phyloP scores from a whole-genome alignment of 495 filamentous ascomycete genomes.

The Gamarada debralockiae region DNA sequence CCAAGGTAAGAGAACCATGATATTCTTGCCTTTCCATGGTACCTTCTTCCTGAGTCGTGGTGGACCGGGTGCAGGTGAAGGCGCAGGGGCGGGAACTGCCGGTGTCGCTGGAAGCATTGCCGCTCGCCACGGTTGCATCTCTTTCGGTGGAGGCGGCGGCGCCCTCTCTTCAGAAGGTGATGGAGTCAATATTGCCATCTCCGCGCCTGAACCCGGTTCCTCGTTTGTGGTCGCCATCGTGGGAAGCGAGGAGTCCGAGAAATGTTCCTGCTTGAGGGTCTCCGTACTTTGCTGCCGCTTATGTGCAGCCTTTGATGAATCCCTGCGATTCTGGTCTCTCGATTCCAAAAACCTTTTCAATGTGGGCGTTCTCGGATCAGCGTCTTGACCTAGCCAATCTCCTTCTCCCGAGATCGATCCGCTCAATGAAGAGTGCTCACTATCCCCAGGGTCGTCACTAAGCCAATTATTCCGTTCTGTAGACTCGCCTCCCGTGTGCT shows the following conservation, averaged over 20 bases:
- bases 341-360: constrained; percentile 20
- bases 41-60: constrained; percentile 50
- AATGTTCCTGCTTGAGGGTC: constrained; percentile 58
- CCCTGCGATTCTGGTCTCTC: background rate
- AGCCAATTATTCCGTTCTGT: constrained; percentile 68
- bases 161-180: constrained; percentile 33
- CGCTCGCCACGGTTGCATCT: constrained; percentile 16
- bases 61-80: constrained; percentile 26
- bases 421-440: constrained; percentile 60
- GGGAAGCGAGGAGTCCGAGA: constrained; percentile 39
- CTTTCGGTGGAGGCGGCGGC: constrained; percentile 39
- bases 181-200: constrained; percentile 30
- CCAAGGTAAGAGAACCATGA: constrained; percentile 65
- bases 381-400: constrained; percentile 17
- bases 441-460: constrained; percentile 68
- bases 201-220: constrained; percentile 30
- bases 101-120: constrained; percentile 9
- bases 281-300: constrained; percentile 54
- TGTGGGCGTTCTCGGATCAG: constrained; percentile 24
- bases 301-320: constrained; percentile 21
- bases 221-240: constrained; percentile 35
- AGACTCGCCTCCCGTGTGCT: constrained; percentile 60
- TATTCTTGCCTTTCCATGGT: constrained; percentile 71
- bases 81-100: background rate
- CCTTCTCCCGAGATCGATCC: constrained; percentile 40